These are phyloP conservation scores for Verbena officinalis DNA, from an alignment of 257 asterid genomes.

Conservation along the genomic window DNA sequence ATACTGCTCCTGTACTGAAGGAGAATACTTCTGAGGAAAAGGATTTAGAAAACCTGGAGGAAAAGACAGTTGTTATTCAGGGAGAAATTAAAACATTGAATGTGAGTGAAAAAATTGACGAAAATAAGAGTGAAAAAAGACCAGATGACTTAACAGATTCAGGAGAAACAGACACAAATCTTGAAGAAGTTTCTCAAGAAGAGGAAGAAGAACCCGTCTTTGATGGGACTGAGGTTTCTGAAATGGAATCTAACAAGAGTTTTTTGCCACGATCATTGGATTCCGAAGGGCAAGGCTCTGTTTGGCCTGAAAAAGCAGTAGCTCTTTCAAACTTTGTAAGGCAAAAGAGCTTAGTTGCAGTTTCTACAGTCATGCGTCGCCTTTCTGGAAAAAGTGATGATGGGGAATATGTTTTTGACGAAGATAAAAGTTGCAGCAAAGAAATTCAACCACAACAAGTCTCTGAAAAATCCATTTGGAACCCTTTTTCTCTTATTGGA, in stretches of 20 bases:
- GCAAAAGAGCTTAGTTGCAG: slow-evolving; percentile 74
- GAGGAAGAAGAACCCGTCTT: slow-evolving; percentile 70
- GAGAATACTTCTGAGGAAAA: slow-evolving; percentile 31
- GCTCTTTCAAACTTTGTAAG: slow-evolving; percentile 69
- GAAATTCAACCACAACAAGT: slow-evolving; percentile 41
- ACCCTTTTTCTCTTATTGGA: slow-evolving; percentile 65
- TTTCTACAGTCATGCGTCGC: slow-evolving; percentile 70
- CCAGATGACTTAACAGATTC: slow-evolving; percentile 24
- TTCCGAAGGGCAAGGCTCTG: slow-evolving; percentile 51
- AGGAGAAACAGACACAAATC: slow-evolving; percentile 30
- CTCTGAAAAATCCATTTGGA: slow-evolving; percentile 61
- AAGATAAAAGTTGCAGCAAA: slow-evolving; percentile 24
- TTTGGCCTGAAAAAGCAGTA: slow-evolving; percentile 86
- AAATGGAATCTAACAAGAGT: slow-evolving; percentile 46
- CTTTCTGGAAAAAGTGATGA: slow-evolving; percentile 73
- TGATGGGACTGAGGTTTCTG: slow-evolving; percentile 73
- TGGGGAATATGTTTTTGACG: slow-evolving; percentile 47
- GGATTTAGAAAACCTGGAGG: slow-evolving; percentile 28
- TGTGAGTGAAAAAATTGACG: slow-evolving; percentile 30
- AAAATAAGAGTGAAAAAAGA: slow-evolving; percentile 32
- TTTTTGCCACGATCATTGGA: slow-evolving; percentile 38
- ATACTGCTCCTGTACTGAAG: slow-evolving; percentile 21
- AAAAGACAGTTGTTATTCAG: slow-evolving; percentile 33
- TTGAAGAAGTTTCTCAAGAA: slow-evolving; percentile 39
- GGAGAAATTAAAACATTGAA: slow-evolving; percentile 30